These are phyloP conservation scores for Adiantum capillusveneris DNA, from an alignment of 75 land plant genomes.

Conservation along the genomic window DNA sequence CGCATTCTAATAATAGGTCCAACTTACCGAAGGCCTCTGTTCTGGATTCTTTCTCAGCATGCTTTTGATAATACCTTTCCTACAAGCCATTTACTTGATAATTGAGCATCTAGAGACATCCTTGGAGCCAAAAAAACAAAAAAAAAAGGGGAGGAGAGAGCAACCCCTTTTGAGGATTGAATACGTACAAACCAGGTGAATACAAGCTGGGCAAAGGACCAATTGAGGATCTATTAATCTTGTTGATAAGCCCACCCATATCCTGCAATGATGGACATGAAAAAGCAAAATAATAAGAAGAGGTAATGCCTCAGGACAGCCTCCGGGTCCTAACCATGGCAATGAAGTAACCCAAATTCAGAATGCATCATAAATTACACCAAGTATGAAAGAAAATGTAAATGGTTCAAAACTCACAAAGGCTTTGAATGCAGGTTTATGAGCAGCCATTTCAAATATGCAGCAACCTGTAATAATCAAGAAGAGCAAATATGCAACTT, in stretches of 20 bases:
- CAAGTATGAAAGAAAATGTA: too few species aligned
- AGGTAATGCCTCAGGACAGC: too few species aligned
- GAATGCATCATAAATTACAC: too few species aligned
- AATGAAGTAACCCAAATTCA: too few species aligned
- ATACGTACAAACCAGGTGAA: conserved; percentile 61
- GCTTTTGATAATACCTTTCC: conserved; percentile 82
- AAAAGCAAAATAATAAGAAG: too few species aligned
- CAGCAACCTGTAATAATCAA: conserved; percentile 65
- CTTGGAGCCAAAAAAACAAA: not conserved
- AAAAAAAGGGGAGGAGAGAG: not conserved
- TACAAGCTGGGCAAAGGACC: conserved; percentile 68
- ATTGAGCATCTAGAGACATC: too few species aligned
- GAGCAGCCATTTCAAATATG: conserved; percentile 89
- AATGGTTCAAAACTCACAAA: conserved; percentile 49
- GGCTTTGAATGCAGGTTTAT: conserved; percentile 80
- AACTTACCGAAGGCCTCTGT: conserved; percentile 78
- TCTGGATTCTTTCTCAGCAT: conserved; percentile 99
- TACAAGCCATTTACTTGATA: conserved; percentile 22
- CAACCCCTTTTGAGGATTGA: not conserved
- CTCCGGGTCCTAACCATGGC: too few species aligned
- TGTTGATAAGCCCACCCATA: conserved; percentile 72
- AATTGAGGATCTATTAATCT: conserved; percentile 71
- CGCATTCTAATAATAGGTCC: not conserved
- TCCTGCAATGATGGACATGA: too few species aligned
- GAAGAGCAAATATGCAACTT: too few species aligned